Conservation (phyloP, 768 basidiomycete genomes). For the Amylocystis lapponica region DNA sequence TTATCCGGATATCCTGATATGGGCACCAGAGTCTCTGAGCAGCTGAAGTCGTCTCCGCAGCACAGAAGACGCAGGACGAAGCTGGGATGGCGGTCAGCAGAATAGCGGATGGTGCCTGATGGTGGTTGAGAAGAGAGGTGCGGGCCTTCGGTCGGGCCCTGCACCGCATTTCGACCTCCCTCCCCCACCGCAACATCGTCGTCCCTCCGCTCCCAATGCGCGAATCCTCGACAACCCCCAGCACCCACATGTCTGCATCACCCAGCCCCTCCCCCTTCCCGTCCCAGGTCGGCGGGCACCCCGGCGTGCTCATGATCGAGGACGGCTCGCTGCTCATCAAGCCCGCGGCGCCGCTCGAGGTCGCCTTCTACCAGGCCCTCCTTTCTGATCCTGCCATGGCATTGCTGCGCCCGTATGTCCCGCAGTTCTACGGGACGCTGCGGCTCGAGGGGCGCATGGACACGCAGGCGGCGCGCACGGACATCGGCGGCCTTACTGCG, state of each 20-base stretch:
- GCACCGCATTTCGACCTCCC: no score
- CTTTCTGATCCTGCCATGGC: constrained; percentile 35
- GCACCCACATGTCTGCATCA: no score
- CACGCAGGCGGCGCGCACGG: constrained; percentile 22
- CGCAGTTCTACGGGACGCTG: constrained; percentile 76
- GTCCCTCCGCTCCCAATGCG: no score
- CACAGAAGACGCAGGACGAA: no score
- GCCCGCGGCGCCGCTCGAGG: constrained; percentile 57
- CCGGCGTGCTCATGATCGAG: constrained; percentile 62
- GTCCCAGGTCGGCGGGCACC: constrained; percentile 79
- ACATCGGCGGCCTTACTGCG: constrained; percentile 7
- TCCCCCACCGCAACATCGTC: no score
- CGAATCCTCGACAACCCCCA: no score
- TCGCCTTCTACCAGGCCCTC: constrained; percentile 63
- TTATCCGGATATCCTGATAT: no score
- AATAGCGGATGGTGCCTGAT: no score
- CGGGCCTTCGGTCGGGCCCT: no score
- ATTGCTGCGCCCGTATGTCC: constrained; percentile 53
- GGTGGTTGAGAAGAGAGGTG: not conserved
- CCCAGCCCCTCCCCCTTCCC: constrained; percentile 35
- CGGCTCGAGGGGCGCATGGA: constrained; percentile 60
- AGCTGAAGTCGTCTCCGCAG: no score
- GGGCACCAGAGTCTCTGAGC: no score
- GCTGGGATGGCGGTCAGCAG: no score
- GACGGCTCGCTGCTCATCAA: constrained; percentile 82